phyloP scores from a whole-genome alignment of 2,329 filamentous ascomycete genomes.

The Trichoderma sp. region DNA sequence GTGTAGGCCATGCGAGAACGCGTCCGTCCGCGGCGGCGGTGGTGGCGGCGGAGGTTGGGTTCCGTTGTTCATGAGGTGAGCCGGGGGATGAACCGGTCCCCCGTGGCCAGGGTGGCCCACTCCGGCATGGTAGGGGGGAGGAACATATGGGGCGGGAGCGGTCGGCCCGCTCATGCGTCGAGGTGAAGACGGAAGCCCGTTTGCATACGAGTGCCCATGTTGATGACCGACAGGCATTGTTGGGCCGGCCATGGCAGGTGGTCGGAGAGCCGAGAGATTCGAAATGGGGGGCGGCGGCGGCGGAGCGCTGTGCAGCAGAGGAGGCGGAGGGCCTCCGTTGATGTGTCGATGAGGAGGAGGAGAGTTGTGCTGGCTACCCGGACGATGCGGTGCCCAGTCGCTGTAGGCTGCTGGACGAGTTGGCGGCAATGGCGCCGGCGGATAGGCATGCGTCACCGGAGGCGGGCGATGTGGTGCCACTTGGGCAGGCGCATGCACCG shows the following conservation, averaged over 20 bases:
- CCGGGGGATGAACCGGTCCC: slow-evolving; percentile 33
- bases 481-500: slow-evolving; percentile 33
- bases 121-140: slow-evolving; percentile 41
- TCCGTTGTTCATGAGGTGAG: slow-evolving; percentile 42
- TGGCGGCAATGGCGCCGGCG: slow-evolving; percentile 35
- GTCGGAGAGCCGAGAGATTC: slow-evolving; percentile 52
- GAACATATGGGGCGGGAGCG: slow-evolving; percentile 47
- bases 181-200: slow-evolving; percentile 53
- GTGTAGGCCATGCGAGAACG: slow-evolving; percentile 47
- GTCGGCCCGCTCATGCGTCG: slow-evolving; percentile 49
- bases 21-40: slow-evolving; percentile 37
- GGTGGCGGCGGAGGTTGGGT: slow-evolving; percentile 35
- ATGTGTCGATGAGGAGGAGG: slow-evolving; percentile 51
- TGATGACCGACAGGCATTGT: slow-evolving; percentile 48
- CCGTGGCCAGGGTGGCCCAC: slow-evolving; percentile 33
- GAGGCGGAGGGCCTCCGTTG: slow-evolving; percentile 50
- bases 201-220: slow-evolving; percentile 43
- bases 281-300: slow-evolving; percentile 34
- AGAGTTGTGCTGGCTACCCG: slow-evolving; percentile 53
- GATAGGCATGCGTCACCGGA: slow-evolving; percentile 36
- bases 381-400: slow-evolving; percentile 53
- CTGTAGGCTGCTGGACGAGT: slow-evolving; percentile 37
- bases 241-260: slow-evolving; percentile 48
- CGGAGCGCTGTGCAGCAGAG: slow-evolving; percentile 38
- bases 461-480: slow-evolving; percentile 37